These are phyloP conservation scores for Epithemia pelagica DNA, from an alignment of 108 stramenopile genomes.

Conservation along the genomic window DNA sequence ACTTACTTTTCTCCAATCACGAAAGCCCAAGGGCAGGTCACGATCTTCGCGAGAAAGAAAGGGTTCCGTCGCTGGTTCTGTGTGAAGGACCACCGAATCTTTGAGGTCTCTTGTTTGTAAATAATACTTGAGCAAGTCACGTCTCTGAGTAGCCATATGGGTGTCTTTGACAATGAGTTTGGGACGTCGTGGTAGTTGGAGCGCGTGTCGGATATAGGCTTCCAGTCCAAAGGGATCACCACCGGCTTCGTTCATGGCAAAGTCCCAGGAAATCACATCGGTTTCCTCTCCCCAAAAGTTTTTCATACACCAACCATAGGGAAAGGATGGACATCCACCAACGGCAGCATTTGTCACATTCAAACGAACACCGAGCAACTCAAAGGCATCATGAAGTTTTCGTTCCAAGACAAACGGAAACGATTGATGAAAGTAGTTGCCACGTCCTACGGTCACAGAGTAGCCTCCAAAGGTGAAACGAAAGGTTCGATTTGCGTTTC, in stretches of 20 bases:
- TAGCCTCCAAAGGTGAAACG: slow-evolving; percentile 70
- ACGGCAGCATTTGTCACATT: slow-evolving; percentile 72
- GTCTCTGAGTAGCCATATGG: slow-evolving; percentile 26
- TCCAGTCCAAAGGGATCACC: slow-evolving; percentile 39
- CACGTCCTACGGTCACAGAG: slow-evolving; percentile 77
- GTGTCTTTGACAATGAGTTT: slow-evolving; percentile 67
- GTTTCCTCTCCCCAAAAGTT: slow-evolving; percentile 68
- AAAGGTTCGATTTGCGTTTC: slow-evolving; percentile 38
- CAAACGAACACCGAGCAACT: slow-evolving; percentile 24
- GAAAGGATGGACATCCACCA: slow-evolving; percentile 85
- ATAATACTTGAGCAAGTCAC: slow-evolving; percentile 24
- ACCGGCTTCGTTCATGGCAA: slow-evolving; percentile 68
- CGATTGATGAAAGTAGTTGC: slow-evolving; percentile 71
- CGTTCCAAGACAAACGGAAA: slow-evolving; percentile 67
- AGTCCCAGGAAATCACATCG: slow-evolving; percentile 78
- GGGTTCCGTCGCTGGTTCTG: slow-evolving; percentile 35
- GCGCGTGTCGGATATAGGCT: slow-evolving; percentile 44
- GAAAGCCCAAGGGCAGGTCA: slow-evolving; percentile 45
- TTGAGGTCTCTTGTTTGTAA: slow-evolving; percentile 14
- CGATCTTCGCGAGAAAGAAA: slow-evolving; percentile 32
- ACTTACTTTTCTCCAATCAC: slow-evolving; percentile 30
- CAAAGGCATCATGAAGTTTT: slow-evolving; percentile 39
- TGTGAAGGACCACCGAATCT: slow-evolving; percentile 43
- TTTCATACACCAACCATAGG: slow-evolving; percentile 78
- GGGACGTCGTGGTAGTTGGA: slow-evolving; percentile 22